phyloP scores from a whole-genome alignment of 805 yeast species.

The Candida cerambycidarum region DNA sequence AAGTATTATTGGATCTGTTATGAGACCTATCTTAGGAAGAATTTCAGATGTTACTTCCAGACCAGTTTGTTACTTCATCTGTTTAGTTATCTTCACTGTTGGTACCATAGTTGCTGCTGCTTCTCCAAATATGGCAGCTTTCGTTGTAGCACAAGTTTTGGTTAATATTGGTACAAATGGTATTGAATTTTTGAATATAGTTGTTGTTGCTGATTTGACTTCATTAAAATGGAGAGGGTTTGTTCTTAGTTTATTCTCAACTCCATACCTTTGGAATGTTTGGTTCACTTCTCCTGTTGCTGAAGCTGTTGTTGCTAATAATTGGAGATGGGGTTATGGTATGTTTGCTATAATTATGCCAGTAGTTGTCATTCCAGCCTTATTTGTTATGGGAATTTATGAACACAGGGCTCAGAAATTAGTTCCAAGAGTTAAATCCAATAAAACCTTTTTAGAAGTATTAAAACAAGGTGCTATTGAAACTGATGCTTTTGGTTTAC shows the following conservation, averaged over 20 bases:
- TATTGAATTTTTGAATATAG: constrained; percentile 16
- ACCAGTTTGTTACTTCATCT: constrained; percentile 20
- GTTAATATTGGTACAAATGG: constrained; percentile 23
- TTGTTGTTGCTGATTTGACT: constrained; percentile 25
- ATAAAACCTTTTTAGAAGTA: neutral
- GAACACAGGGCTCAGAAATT: constrained; percentile 29
- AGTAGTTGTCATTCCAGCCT: constrained; percentile 34
- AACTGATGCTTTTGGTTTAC: constrained; percentile 37
- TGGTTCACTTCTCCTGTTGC: constrained; percentile 44
- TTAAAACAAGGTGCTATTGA: constrained; percentile 22
- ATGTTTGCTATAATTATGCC: constrained; percentile 49
- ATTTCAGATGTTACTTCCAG: constrained; percentile 25
- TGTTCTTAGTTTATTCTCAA: constrained; percentile 19
- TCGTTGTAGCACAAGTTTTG: constrained; percentile 24
- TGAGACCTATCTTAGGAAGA: constrained; percentile 23
- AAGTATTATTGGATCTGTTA: constrained; percentile 22
- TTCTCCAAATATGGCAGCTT: constrained; percentile 21
- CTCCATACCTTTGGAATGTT: constrained; percentile 43
- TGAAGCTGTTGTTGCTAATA: constrained; percentile 25
- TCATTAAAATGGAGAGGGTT: constrained; percentile 27
- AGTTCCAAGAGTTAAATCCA: constrained; percentile 4
- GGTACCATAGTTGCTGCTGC: constrained; percentile 25
- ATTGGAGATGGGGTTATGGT: constrained; percentile 58
- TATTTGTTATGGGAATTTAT: constrained; percentile 27
- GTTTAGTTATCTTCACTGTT: constrained; percentile 18